Evolutionary conservation across 2,329 filamentous ascomycete species (phyloP).

Genomic region (Nothophoma quercina): DNA sequence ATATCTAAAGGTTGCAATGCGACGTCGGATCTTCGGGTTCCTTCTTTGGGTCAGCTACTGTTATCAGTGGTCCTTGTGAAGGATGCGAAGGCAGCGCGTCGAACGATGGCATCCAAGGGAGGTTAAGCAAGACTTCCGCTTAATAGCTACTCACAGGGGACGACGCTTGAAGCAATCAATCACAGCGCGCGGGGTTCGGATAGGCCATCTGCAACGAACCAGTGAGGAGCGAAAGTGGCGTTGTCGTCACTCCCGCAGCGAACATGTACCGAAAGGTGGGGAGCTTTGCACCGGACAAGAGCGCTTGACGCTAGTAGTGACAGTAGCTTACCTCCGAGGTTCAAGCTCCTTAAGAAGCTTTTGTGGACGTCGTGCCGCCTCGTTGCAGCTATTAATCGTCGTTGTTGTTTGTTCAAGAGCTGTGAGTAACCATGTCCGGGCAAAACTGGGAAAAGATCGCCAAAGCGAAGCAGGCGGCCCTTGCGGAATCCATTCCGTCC

Average conservation of each 20-base stretch:
- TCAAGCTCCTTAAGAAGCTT: constrained; percentile 8
- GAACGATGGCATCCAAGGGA: background rate
- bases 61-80: constrained; percentile 19
- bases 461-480: constrained; percentile 52
- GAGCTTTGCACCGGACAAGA: constrained; percentile 21
- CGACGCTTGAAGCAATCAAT: background rate
- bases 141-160: background rate
- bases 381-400: constrained; percentile 1
- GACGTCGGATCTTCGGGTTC: constrained; percentile 4
- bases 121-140: background rate
- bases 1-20: constrained; percentile 5
- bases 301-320: constrained; percentile 12
- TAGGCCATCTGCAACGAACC: constrained; percentile 14
- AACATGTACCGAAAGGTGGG: constrained; percentile 32
- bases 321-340: constrained; percentile 16
- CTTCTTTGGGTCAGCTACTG: constrained; percentile 20
- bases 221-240: constrained; percentile 15
- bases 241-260: constrained; percentile 22
- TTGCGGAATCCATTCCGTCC: constrained; percentile 61
- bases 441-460: constrained; percentile 56
- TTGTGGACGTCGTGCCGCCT: background rate
- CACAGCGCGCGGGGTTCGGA: constrained; percentile 24
- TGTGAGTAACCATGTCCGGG: constrained; percentile 22
- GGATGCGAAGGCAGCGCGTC: background rate
- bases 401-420: constrained; percentile 5